These are phyloP conservation scores for Atkinsonella hypoxylon DNA, from an alignment of 2,329 filamentous ascomycete species.

Conservation along the genomic window DNA sequence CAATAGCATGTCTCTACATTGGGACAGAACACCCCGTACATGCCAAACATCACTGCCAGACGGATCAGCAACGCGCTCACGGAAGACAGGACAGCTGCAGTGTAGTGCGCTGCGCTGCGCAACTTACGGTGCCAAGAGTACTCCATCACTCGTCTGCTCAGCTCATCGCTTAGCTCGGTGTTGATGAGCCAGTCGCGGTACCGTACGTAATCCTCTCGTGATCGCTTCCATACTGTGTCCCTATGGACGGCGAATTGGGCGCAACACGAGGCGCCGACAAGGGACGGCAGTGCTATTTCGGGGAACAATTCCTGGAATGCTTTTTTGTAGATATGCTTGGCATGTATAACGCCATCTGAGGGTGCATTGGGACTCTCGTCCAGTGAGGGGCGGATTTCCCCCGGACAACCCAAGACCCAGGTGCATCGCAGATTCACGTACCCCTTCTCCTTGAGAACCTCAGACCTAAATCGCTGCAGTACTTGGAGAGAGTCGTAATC, in stretches of 20 bases:
- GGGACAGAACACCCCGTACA: conserved; percentile 47
- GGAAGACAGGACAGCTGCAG: background rate
- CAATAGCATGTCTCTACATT: conserved; percentile 52
- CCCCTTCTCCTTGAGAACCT: conserved; percentile 39
- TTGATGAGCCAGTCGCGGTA: conserved; percentile 49
- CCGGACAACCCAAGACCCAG: conserved; percentile 43
- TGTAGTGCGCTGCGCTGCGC: background rate
- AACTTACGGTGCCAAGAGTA: conserved; percentile 51
- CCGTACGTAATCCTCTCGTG: conserved; percentile 39
- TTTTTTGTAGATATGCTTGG: background rate
- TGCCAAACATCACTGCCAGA: conserved; percentile 43
- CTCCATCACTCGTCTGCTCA: conserved; percentile 49
- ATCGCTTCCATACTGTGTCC: conserved; percentile 35
- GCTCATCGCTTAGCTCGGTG: conserved; percentile 39
- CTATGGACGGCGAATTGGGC: conserved; percentile 52
- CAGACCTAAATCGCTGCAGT: conserved; percentile 34
- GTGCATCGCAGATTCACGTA: conserved; percentile 51
- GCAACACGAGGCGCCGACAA: conserved; percentile 48
- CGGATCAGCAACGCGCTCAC: background rate
- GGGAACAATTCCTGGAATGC: conserved; percentile 20
- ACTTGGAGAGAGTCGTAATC: conserved; percentile 41
- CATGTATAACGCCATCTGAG: conserved; percentile 23
- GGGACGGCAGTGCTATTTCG: conserved; percentile 29
- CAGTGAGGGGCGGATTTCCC: conserved; percentile 30
- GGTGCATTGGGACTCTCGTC: conserved; percentile 19